Conservation (phyloP, 1,284 basidiomycete genomes). For the Pseudozyma sp. region DNA sequence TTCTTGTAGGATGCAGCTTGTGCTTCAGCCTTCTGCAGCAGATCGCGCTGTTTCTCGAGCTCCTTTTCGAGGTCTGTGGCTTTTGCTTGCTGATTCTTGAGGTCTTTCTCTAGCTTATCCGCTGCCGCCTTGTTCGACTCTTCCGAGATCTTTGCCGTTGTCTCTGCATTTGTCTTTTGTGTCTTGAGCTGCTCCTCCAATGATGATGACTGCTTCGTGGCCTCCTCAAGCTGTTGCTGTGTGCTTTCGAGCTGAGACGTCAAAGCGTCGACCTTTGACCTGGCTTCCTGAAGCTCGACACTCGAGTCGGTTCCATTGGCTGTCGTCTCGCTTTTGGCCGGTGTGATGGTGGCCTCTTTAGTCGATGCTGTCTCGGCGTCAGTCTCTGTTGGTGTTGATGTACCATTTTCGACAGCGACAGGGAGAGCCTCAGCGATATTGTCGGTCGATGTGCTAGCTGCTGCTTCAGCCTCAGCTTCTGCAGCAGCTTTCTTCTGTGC, state of each 20-base stretch:
- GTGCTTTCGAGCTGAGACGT: conserved; percentile 27
- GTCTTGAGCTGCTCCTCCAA: conserved; percentile 25
- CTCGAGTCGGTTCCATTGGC: background rate
- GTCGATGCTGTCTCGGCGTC: conserved; percentile 2
- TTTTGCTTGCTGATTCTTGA: conserved; percentile 17
- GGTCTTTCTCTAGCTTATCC: conserved; percentile 28
- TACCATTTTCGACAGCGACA: conserved; percentile 21
- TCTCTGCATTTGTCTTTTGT: conserved; percentile 13
- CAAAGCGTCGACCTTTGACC: conserved; percentile 14
- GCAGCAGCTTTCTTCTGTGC: conserved; percentile 54
- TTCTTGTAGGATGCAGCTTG: conserved; percentile 14
- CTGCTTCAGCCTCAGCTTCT: conserved; percentile 28
- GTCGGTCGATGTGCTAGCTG: conserved; percentile 9
- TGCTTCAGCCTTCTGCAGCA: conserved; percentile 20
- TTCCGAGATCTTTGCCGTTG: conserved; percentile 12
- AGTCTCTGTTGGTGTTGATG: conserved; percentile 13
- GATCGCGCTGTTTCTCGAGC: conserved; percentile 25
- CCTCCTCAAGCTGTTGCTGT: conserved; percentile 19
- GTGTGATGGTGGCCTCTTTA: background rate
- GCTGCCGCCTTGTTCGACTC: conserved; percentile 11
- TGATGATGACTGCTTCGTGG: conserved; percentile 11
- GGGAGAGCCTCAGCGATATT: conserved; percentile 15
- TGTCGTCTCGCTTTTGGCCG: background rate
- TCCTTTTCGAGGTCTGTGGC: conserved; percentile 24
- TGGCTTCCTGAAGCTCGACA: conserved; percentile 23